Conservation (phyloP, 2,329 filamentous ascomycete genomes). For the Colletotrichum cereale region DNA sequence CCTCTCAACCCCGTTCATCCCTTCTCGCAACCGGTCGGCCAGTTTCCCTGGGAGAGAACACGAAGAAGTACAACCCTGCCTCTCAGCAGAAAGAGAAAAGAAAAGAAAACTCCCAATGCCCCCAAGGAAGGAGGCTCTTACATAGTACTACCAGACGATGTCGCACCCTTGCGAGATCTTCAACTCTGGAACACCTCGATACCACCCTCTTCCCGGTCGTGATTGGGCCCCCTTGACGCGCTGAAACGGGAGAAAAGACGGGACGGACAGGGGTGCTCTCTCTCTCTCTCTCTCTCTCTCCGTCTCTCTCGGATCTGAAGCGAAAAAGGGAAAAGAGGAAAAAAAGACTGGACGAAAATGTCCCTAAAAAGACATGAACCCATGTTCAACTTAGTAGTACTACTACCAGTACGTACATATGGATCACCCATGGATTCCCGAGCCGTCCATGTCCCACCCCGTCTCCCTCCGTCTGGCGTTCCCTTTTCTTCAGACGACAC, state of each 20-base stretch:
- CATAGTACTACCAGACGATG: too few species aligned
- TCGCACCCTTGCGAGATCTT: conserved; percentile 24
- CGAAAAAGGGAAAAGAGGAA: not conserved
- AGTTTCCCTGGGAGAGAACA: not conserved
- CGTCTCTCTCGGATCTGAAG: conserved; percentile 31
- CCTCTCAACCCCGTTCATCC: not conserved
- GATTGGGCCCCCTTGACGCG: conserved; percentile 17
- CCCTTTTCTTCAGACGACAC: conserved; percentile 26
- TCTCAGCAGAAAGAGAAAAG: too few species aligned
- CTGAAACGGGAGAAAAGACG: conserved; percentile 18
- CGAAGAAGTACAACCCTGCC: not conserved
- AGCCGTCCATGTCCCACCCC: not conserved
- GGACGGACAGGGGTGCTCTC: not conserved
- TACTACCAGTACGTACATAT: too few species aligned
- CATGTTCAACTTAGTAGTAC: too few species aligned
- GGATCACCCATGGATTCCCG: not conserved
- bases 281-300: too few species aligned
- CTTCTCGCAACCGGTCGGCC: not conserved
- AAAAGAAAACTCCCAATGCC: not conserved
- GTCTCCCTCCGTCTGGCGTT: not conserved
- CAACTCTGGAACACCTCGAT: conserved; percentile 18
- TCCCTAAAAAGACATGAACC: not conserved
- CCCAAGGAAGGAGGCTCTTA: not conserved
- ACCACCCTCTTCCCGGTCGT: not conserved
- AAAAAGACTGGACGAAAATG: not conserved